These are phyloP conservation scores for Bretziella fagacearum DNA, from an alignment of 2,329 filamentous ascomycete genomes.

Conservation along the genomic window DNA sequence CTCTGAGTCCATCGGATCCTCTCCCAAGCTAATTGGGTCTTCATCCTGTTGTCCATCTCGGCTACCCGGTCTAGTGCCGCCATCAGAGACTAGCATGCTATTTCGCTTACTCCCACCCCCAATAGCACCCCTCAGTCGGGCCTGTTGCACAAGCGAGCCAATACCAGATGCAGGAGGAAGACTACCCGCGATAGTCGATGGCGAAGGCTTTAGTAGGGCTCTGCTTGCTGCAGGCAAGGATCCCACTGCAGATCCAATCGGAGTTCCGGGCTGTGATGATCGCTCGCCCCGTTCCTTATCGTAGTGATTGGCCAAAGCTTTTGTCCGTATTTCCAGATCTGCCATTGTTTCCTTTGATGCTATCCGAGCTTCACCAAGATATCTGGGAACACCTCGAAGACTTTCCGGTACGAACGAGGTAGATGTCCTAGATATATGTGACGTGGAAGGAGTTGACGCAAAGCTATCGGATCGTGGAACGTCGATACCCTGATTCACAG, in stretches of 20 bases:
- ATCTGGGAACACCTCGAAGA: not conserved
- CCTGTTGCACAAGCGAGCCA: slow-evolving; percentile 8
- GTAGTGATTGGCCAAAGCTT: slow-evolving; percentile 9
- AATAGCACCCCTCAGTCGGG: slow-evolving; percentile 1
- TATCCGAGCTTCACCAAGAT: slow-evolving; percentile 10
- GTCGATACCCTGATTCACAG: not conserved
- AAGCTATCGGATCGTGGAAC: slow-evolving; percentile 2
- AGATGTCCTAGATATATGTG: slow-evolving; percentile 6
- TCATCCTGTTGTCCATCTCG: not conserved
- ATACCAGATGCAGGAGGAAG: slow-evolving; percentile 7
- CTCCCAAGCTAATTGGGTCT: too few relatives aligned
- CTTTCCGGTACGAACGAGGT: slow-evolving; percentile 9
- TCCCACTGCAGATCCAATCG: not conserved
- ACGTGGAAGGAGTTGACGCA: slow-evolving; percentile 3
- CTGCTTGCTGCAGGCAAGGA: slow-evolving; percentile 2
- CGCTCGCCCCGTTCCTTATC: slow-evolving; percentile 4
- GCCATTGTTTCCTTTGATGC: slow-evolving; percentile 12
- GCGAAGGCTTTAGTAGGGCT: slow-evolving; percentile 3
- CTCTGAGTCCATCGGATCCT: too few relatives aligned
- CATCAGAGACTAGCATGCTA: not conserved
- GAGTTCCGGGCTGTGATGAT: not conserved
- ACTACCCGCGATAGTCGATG: not conserved
- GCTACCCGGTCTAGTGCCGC: not conserved
- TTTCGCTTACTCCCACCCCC: not conserved
- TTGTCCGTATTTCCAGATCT: slow-evolving; percentile 12